Percentiles rank a stretch among this genome's conserved stretches.
phyloP scores from a whole-genome alignment of 768 basidiomycete genomes.

The Amanita rimosa region DNA sequence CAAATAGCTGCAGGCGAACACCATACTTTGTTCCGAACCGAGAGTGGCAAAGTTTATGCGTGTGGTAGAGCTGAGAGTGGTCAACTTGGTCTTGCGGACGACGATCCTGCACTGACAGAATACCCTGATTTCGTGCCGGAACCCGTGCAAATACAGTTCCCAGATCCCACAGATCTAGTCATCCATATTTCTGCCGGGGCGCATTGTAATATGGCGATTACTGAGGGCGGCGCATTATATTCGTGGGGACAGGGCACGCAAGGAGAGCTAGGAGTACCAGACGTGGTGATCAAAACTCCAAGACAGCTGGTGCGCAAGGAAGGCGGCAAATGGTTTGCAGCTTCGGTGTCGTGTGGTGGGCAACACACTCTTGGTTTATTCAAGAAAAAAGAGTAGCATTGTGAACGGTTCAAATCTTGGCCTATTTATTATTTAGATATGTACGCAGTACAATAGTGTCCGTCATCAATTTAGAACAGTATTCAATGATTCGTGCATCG shows the following conservation, averaged over 20 bases:
- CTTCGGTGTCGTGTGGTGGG: constrained; percentile 62
- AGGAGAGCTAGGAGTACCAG: constrained; percentile 60
- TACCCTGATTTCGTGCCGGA: constrained; percentile 46
- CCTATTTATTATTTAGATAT: constrained; percentile 1
- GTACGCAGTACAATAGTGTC: not conserved
- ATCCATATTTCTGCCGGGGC: constrained; percentile 55
- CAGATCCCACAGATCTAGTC: constrained; percentile 52
- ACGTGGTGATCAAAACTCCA: constrained; percentile 52
- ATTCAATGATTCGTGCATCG: not conserved
- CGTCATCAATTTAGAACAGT: not conserved
- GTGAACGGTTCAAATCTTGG: constrained; percentile 32
- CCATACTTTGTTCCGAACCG: constrained; percentile 84
- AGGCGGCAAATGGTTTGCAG: constrained; percentile 59
- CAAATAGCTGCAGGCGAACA: constrained; percentile 80
- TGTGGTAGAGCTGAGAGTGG: constrained; percentile 79
- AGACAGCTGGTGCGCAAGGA: constrained; percentile 59
- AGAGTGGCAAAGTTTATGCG: constrained; percentile 73
- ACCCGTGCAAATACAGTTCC: constrained; percentile 58
- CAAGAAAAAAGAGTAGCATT: constrained; percentile 55
- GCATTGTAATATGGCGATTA: constrained; percentile 66
- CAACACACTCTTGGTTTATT: constrained; percentile 70
- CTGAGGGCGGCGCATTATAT: constrained; percentile 55
- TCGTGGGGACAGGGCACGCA: constrained; percentile 74
- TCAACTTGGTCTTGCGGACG: constrained; percentile 70
- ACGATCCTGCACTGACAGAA: constrained; percentile 55